Evolutionary conservation across 2,329 filamentous ascomycete species (phyloP).

Genomic region (Fonsecaea nubica): DNA sequence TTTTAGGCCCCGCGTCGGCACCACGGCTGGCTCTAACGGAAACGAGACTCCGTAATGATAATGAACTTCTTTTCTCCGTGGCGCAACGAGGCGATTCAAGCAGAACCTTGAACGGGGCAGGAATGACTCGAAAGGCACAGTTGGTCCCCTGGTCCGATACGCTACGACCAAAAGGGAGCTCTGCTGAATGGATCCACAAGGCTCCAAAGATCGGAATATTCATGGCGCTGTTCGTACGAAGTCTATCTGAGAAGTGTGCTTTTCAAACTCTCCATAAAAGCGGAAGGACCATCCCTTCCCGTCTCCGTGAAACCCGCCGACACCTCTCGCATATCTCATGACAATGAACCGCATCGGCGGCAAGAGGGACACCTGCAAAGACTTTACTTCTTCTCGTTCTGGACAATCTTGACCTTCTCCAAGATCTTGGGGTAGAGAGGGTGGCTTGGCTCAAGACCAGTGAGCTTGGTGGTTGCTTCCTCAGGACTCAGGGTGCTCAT

Average conservation of each 20-base stretch:
- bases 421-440: slow-evolving; percentile 79
- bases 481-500: slow-evolving; percentile 76
- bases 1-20: too few species aligned
- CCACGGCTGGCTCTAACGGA: too few species aligned
- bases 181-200: not conserved
- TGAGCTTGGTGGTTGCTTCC: slow-evolving; percentile 79
- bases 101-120: not conserved
- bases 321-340: slow-evolving; percentile 16
- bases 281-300: not conserved
- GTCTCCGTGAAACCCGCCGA: not conserved
- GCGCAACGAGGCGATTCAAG: not conserved
- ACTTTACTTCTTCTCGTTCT: slow-evolving; percentile 56
- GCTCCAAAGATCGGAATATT: not conserved
- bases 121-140: not conserved
- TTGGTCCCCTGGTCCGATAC: not conserved
- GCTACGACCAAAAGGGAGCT: not conserved
- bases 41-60: too few species aligned
- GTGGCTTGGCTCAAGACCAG: slow-evolving; percentile 77
- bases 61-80: not conserved
- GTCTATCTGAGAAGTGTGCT: slow-evolving; percentile 10
- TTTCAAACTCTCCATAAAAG: slow-evolving; percentile 5
- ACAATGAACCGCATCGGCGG: slow-evolving; percentile 1
- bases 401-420: slow-evolving; percentile 81
- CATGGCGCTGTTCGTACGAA: slow-evolving; percentile 7
- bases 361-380: not conserved